These are phyloP conservation scores for Pulveroboletus sp. DNA, from an alignment of 1,284 basidiomycete species.

Conservation along the genomic window DNA sequence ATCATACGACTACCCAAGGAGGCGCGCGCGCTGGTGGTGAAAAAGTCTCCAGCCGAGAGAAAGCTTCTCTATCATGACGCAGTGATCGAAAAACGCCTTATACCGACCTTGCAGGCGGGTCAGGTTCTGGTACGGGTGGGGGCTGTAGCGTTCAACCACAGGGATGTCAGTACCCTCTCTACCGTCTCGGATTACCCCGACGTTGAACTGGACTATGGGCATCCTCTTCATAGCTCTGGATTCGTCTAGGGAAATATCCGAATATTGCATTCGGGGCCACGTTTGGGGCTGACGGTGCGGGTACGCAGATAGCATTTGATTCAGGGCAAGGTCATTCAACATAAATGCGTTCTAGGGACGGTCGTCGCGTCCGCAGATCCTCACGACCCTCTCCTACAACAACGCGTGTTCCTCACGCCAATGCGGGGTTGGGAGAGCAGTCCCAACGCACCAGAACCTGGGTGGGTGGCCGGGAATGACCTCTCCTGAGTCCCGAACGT, in stretches of 20 bases:
- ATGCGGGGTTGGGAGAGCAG: slow-evolving; percentile 75
- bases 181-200: neutral
- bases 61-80: slow-evolving; percentile 53
- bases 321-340: neutral
- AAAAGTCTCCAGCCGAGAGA: slow-evolving; percentile 35
- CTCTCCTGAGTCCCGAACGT: neutral
- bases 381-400: slow-evolving; percentile 57
- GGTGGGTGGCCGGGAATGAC: slow-evolving; percentile 13
- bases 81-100: slow-evolving; percentile 47
- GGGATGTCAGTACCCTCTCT: slow-evolving; percentile 58
- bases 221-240: slow-evolving; percentile 65
- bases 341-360: slow-evolving; percentile 44
- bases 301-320: slow-evolving; percentile 37
- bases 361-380: slow-evolving; percentile 58
- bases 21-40: slow-evolving; percentile 46
- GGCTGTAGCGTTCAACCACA: slow-evolving; percentile 78
- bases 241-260: slow-evolving; percentile 71
- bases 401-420: slow-evolving; percentile 74
- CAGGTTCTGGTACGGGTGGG: slow-evolving; percentile 66
- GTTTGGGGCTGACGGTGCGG: slow-evolving; percentile 76
- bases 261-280: slow-evolving; percentile 59
- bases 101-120: slow-evolving; percentile 52
- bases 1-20: slow-evolving; percentile 33
- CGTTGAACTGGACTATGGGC: neutral
- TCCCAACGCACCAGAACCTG: slow-evolving; percentile 58